Evolutionary conservation across 257 asterid species (phyloP).

Genomic region (Solanum pennellii): DNA sequence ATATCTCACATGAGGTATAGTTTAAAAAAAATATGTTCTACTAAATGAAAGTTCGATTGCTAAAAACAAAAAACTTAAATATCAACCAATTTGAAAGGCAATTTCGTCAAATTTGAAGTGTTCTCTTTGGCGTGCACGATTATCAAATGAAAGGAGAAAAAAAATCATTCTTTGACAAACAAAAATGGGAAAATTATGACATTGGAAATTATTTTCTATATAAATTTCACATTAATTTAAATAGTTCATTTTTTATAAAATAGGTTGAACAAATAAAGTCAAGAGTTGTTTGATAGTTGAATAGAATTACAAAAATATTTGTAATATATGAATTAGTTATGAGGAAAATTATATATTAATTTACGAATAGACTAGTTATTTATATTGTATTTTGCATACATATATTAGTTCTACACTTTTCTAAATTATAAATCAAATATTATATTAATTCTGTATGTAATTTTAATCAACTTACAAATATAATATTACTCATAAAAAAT

Average conservation of each 20-base stretch:
- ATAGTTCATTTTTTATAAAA: background rate
- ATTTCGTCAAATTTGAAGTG: background rate
- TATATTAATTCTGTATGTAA: rapidly evolving
- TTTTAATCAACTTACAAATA: too few relatives aligned
- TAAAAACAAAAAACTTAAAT: background rate
- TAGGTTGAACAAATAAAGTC: background rate
- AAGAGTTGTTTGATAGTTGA: background rate
- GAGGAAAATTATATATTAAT: too few relatives aligned
- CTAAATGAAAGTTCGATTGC: background rate
- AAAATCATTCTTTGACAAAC: background rate
- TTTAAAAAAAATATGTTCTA: too few relatives aligned
- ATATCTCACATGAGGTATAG: too few relatives aligned
- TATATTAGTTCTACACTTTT: too few relatives aligned
- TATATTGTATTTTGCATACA: too few relatives aligned
- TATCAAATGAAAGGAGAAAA: background rate
- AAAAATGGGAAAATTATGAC: background rate
- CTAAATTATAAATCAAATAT: too few relatives aligned
- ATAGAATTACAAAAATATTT: too few relatives aligned
- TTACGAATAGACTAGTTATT: too few relatives aligned
- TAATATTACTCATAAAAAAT: rapidly evolving
- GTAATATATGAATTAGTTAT: background rate
- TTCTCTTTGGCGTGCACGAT: background rate
- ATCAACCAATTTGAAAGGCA: background rate
- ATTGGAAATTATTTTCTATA: background rate
- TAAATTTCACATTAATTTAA: background rate